phyloP scores from a whole-genome alignment of 306 rosid genomes.

The Vigna nakashimae region DNA sequence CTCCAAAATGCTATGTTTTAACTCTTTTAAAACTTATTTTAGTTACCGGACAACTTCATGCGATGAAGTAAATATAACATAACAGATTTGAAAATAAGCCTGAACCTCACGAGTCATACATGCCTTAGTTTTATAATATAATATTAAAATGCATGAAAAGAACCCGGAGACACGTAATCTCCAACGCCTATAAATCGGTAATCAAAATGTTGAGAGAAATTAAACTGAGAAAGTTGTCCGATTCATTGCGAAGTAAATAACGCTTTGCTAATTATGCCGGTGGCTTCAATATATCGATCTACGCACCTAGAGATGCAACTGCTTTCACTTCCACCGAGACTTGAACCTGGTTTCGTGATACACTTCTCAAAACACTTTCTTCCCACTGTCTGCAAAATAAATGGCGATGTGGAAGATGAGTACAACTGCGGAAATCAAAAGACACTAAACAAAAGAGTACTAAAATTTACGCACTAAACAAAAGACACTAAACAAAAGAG shows the following conservation, averaged over 20 bases:
- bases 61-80: too few species aligned
- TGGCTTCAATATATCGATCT: slow-evolving; percentile 97
- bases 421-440: not conserved
- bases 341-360: slow-evolving; percentile 89
- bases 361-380: slow-evolving; percentile 94
- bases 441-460: not conserved
- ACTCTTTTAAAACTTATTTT: too few species aligned
- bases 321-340: slow-evolving; percentile 84
- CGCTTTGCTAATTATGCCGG: slow-evolving; percentile 82
- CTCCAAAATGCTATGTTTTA: too few species aligned
- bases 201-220: slow-evolving; percentile 21
- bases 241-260: slow-evolving; percentile 63
- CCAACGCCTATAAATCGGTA: slow-evolving; percentile 21
- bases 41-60: too few species aligned
- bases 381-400: slow-evolving; percentile 72
- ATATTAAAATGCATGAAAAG: slow-evolving; percentile 20
- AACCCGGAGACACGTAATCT: slow-evolving; percentile 9
- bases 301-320: slow-evolving; percentile 93
- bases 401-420: not conserved
- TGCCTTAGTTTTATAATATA: not conserved
- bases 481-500: not conserved
- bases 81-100: not conserved
- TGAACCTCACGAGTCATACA: slow-evolving; percentile 1
- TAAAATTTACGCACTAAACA: not conserved
- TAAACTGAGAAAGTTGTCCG: slow-evolving; percentile 8